A percentile compares a stretch with the other conserved stretches of the same genome.
These are phyloP conservation scores for Breynia disticha DNA, from an alignment of 441 rosid species.

Conservation along the genomic window DNA sequence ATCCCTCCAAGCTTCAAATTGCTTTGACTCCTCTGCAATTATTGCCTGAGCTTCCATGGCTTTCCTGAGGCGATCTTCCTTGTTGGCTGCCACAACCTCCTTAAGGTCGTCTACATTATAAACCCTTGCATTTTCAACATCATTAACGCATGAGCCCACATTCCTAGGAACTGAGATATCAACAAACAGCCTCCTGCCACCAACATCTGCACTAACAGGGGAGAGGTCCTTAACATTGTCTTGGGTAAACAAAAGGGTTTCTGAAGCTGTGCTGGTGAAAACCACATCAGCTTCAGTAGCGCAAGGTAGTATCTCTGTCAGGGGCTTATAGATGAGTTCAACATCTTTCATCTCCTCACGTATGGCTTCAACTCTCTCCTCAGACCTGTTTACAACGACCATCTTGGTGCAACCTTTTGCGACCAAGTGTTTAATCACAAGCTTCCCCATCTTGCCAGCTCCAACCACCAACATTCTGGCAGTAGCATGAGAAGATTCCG, in stretches of 20 bases:
- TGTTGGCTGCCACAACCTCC: slow-evolving; percentile 94
- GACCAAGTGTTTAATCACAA: slow-evolving; percentile 84
- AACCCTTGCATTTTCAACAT: slow-evolving; percentile 41
- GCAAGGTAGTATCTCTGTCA: slow-evolving; percentile 53
- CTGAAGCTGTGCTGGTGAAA: slow-evolving; percentile 91
- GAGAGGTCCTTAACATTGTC: slow-evolving; percentile 59
- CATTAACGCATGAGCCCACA: slow-evolving; percentile 69
- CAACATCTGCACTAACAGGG: slow-evolving; percentile 38
- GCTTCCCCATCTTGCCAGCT: slow-evolving; percentile 98
- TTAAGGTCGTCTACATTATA: slow-evolving; percentile 93
- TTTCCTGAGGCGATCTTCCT: slow-evolving; percentile 76
- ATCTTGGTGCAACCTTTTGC: slow-evolving; percentile 84
- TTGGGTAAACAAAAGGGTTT: slow-evolving; percentile 55
- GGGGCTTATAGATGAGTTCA: slow-evolving; percentile 59
- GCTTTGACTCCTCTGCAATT: slow-evolving; percentile 64
- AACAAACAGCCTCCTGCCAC: slow-evolving; percentile 56
- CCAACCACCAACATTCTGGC: slow-evolving; percentile 82
- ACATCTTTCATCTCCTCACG: slow-evolving; percentile 52
- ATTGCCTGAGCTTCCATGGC: slow-evolving; percentile 91
- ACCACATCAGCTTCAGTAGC: slow-evolving; percentile 82
- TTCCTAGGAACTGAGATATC: slow-evolving; percentile 95
- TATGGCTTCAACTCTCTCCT: slow-evolving; percentile 70
- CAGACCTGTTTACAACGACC: slow-evolving; percentile 76
- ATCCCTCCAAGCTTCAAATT: slow-evolving; percentile 92
- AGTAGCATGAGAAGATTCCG: slow-evolving; percentile 39